Evolutionary conservation across 805 yeast species (phyloP), one percentile per base, ranked within the genome.

Genomic region (Lachancea lanzarotensis): DNA sequence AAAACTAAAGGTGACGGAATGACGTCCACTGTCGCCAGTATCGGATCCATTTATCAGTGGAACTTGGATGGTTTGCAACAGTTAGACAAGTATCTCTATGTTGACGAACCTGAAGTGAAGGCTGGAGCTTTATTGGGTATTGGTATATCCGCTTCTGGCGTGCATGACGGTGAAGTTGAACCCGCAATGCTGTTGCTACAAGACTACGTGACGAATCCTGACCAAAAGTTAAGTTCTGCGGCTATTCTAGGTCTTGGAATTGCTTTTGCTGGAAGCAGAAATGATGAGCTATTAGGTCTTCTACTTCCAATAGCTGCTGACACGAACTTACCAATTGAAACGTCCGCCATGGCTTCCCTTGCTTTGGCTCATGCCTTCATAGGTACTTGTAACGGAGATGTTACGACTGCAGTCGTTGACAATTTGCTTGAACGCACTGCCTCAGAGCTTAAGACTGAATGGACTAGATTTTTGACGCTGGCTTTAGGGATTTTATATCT

Each of bases 71-170:
- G 97, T 51, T 75, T 93, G 52, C 96, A 91, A 67, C 79, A 78
- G 46, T 74, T 93, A 56, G 98, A 93, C 67, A 86, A 84, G 65
- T 90, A 84, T 64, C 71, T 91, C 46, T 90, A 90, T 59, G 82
- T 95, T 3, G 76, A 81, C 15, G 95, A 89, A 56, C 82, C 80
- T 47, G 91, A 87, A 59, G 79, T 90, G 53, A 88, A 88, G 68
- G 96, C 98, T 6, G 99, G 99, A 67, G 96, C 98, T 4, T 73
- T 93, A 47, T 74, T 93, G 53, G 99, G 98, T 65, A 87, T 88
- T 66, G 98, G 98, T 65, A 76, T 93, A 39, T 82, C 88, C 5
- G 86, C 95, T 25, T 75, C 95, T 18, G 95, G 95, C 66, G 91
- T 93, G 45, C 96, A 87, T 66, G 96, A 91, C 62, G 66, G 65